Evolutionary conservation across 1,284 basidiomycete genomes (phyloP).

Genomic region (Ceratobasidium sp.): DNA sequence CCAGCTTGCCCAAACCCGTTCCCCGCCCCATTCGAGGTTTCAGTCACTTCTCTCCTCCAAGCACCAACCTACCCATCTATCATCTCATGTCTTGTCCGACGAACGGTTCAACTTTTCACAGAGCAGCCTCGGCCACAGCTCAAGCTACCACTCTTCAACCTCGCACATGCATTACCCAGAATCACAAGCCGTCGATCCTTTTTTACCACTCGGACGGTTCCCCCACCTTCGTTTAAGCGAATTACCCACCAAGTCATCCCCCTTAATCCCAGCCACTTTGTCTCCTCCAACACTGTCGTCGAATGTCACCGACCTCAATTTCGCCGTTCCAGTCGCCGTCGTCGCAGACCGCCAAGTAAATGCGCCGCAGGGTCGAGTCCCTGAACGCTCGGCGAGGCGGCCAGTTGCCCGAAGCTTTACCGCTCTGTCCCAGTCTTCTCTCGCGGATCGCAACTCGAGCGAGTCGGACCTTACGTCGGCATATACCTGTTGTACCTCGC

Average conservation of each 20-base stretch:
- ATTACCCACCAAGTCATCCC: not conserved
- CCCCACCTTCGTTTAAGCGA: constrained; percentile 34
- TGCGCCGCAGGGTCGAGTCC: not conserved
- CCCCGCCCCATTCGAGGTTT: constrained; percentile 1
- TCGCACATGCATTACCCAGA: constrained; percentile 25
- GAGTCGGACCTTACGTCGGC: constrained; percentile 1
- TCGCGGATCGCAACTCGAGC: not conserved
- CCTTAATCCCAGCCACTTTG: not conserved
- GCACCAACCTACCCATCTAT: not conserved
- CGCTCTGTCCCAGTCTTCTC: not conserved
- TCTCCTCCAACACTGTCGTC: not conserved
- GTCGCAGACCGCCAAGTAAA: not conserved
- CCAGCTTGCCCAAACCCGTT: not conserved
- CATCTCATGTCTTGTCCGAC: not conserved
- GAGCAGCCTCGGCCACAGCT: constrained; percentile 31
- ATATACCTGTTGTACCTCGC: not conserved
- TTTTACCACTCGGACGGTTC: constrained; percentile 22
- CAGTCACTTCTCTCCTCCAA: not conserved
- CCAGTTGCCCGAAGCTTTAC: constrained; percentile 6
- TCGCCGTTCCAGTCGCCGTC: not conserved
- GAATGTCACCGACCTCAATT: not conserved
- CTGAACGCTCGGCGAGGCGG: not conserved
- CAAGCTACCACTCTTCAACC: constrained; percentile 11
- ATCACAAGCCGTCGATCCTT: constrained; percentile 32
- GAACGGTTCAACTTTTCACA: constrained; percentile 10